phyloP scores from a whole-genome alignment of 495 filamentous ascomycete genomes.

The Letharia columbiana region DNA sequence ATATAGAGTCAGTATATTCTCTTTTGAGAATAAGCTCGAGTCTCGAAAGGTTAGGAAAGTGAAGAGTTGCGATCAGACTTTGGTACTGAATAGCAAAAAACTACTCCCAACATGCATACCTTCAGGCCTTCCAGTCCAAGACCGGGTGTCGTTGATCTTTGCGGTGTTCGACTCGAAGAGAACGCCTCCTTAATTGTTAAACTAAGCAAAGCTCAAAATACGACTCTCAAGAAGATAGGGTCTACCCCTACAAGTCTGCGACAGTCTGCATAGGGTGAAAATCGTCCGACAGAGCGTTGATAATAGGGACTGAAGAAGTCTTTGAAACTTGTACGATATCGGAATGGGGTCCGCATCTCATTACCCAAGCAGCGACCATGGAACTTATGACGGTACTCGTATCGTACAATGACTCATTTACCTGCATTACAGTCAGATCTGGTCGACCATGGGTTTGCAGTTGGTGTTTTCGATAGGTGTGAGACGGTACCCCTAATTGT shows the following conservation, averaged over 20 bases:
- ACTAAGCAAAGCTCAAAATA: neutral
- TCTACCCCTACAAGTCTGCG: conserved; percentile 55
- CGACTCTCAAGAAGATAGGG: neutral
- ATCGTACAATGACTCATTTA: conserved; percentile 87
- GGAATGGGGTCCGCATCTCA: conserved; percentile 73
- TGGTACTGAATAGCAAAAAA: neutral
- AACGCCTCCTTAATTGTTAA: conserved; percentile 79
- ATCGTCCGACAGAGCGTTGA: conserved; percentile 84
- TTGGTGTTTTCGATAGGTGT: conserved; percentile 26
- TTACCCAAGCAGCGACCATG: conserved; percentile 87
- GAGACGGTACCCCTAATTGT: conserved; percentile 58
- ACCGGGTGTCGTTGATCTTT: conserved; percentile 31
- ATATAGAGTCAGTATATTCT: neutral
- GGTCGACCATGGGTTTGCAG: conserved; percentile 30
- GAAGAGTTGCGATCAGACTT: neutral
- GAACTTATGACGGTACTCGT: conserved; percentile 82
- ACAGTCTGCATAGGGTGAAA: conserved; percentile 90
- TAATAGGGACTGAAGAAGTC: conserved; percentile 77
- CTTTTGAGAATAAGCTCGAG: neutral
- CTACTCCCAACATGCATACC: neutral
- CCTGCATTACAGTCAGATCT: neutral
- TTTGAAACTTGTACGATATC: conserved; percentile 74
- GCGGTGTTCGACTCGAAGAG: conserved; percentile 35
- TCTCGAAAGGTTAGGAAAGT: neutral
- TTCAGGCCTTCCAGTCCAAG: conserved; percentile 74